Conservation (phyloP, 495 filamentous ascomycete genomes). For the Talaromyces proteolyticus region DNA sequence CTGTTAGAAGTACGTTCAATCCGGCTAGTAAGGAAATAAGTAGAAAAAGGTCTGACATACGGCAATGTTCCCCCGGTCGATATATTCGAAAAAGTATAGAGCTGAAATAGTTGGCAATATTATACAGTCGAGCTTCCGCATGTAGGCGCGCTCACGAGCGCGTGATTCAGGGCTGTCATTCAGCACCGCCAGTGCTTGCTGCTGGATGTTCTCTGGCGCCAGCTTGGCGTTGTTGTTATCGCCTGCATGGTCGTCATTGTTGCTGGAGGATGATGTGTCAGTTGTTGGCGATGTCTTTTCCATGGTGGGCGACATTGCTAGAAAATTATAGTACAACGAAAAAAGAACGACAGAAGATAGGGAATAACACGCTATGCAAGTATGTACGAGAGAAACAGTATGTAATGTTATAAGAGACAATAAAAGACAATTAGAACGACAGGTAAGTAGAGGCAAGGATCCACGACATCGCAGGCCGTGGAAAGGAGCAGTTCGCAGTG, state of each 20-base stretch:
- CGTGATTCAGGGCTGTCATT: not conserved
- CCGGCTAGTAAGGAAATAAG: too few relatives aligned
- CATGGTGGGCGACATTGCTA: not conserved
- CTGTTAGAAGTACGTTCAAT: too few relatives aligned
- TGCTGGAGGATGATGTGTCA: not conserved
- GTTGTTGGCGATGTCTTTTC: not conserved
- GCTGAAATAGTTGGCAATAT: not conserved
- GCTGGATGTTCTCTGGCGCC: not conserved
- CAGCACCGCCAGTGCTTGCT: not conserved
- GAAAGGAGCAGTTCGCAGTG: too few relatives aligned
- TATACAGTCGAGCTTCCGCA: not conserved
- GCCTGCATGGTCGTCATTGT: not conserved
- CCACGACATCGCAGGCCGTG: too few relatives aligned
- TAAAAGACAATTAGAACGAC: too few relatives aligned
- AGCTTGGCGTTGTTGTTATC: not conserved
- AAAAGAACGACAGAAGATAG: not conserved
- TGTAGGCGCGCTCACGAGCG: not conserved
- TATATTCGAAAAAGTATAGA: not conserved
- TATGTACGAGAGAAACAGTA: not conserved
- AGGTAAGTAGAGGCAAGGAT: too few relatives aligned
- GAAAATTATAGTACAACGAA: not conserved
- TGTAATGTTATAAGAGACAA: too few relatives aligned
- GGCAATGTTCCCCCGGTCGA: not conserved
- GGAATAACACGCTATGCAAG: not conserved
- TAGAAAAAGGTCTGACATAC: not conserved